Percentiles rank a stretch among this genome's conserved stretches.
phyloP scores from a whole-genome alignment of 257 asterid species.

The Cruciata laevipes region DNA sequence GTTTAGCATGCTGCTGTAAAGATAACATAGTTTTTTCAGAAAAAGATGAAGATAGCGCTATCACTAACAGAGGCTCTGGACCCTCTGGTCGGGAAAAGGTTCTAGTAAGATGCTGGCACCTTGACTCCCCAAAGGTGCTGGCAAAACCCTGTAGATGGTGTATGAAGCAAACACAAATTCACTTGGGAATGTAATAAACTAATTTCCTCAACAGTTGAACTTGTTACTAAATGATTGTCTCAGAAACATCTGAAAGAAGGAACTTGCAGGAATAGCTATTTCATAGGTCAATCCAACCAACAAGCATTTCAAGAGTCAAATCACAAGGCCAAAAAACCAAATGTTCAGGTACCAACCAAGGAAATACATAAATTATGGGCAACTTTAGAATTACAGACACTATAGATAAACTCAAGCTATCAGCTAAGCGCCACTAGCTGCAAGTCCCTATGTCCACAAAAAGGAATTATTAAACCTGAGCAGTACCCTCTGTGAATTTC shows the following conservation, averaged over 20 bases:
- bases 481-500: conserved; percentile 93
- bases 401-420: conserved; percentile 7
- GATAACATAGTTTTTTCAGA: no score
- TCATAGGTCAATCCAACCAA: conserved; percentile 5
- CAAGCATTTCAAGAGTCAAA: not conserved
- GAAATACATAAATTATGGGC: conserved; percentile 20
- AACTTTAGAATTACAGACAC: conserved; percentile 18
- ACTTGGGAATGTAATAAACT: not conserved
- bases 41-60: no score
- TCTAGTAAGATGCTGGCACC: no score
- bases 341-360: conserved; percentile 17
- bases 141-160: no score
- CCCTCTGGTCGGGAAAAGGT: no score
- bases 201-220: not conserved
- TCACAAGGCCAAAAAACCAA: conserved; percentile 6
- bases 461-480: conserved; percentile 50
- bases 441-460: conserved; percentile 8
- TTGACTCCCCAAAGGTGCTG: no score
- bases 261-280: not conserved
- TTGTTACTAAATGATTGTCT: not conserved
- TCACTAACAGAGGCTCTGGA: no score
- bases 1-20: no score
- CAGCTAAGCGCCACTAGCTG: conserved; percentile 6
- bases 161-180: not conserved
- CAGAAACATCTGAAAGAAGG: not conserved